Evolutionary conservation across 202 grass and related monocot genomes (phyloP), one percentile per base, ranked within the genome.

Genomic region (Elaeis oleifera): DNA sequence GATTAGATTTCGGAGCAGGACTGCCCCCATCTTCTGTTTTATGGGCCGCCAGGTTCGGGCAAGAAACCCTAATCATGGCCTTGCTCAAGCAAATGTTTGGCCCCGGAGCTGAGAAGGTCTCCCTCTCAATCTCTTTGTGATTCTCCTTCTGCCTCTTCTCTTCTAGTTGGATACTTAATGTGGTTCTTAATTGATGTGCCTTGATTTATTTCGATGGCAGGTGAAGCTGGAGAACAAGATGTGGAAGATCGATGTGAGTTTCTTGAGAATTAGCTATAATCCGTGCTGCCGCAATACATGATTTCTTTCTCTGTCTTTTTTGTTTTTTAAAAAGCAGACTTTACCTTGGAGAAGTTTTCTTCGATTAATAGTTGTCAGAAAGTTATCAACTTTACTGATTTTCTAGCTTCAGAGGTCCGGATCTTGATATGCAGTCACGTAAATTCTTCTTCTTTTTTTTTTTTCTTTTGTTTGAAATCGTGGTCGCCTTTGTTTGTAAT

Each of bases 51-150:
- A 1, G 94, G 94, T 50, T 86, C 94, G 16, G 94, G 94, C 57
- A 99, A 92, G 75, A 92, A 86, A 99, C 94, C 80, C 94, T 99
- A 92, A 84, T 99, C 65, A 81, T 99, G 65, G 88, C 88, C 58
- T 78, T 99, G 31, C 72, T 99, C 59, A 99, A 77, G 78, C 72
- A 99, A 80, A 99, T 99, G 82, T 99, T 99, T 48, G 94, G 94
- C 58, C 39, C 88, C 7, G 71, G 84, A 1, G 75, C 70, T 31
- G 94, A 99, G 24, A 99, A 99, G 88, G 94, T 97, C 1, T 74
- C 9, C 11, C 9, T 44, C 2, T 44, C 36, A 44, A 44, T 44
- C 36, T 44, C 36, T 44, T 9, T 44, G 36, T 13, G 36, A 44
- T 44, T 9, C 36, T 44, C 14, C 9, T 44, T 44, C 36, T 44